Conservation (phyloP, 2,329 filamentous ascomycete genomes). For the Colletotrichum sp. region DNA sequence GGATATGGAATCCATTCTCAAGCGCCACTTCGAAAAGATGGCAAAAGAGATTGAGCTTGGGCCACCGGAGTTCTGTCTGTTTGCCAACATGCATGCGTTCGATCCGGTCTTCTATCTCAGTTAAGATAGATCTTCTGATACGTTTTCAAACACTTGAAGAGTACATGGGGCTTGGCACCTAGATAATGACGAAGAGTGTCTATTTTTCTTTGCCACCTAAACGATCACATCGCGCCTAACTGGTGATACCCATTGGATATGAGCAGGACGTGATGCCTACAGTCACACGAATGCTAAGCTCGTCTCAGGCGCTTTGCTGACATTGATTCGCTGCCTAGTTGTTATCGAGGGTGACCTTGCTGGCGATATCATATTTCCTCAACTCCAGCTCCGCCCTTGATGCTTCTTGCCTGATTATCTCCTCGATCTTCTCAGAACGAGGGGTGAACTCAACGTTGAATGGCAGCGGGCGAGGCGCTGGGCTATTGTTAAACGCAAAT, state of each 20-base stretch:
- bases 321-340: not conserved
- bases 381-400: not conserved
- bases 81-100: not conserved
- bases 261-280: not conserved
- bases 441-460: not conserved
- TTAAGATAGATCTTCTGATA: not conserved
- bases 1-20: not conserved
- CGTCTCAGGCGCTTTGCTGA: not conserved
- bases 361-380: not conserved
- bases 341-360: not conserved
- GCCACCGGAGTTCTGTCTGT: not conserved
- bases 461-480: accelerated
- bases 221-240: not conserved
- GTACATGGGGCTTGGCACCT: not conserved
- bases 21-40: not conserved
- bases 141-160: not conserved
- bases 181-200: not conserved
- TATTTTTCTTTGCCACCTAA: not conserved
- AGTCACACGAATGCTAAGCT: accelerated
- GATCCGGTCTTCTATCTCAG: not conserved
- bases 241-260: accelerated
- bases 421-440: not conserved
- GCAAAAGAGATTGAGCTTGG: not conserved
- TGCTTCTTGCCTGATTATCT: not conserved
- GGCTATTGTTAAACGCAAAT: not conserved